These are phyloP conservation scores for Panaeolus papilionaceus DNA, from an alignment of 768 basidiomycete genomes.

Conservation along the genomic window DNA sequence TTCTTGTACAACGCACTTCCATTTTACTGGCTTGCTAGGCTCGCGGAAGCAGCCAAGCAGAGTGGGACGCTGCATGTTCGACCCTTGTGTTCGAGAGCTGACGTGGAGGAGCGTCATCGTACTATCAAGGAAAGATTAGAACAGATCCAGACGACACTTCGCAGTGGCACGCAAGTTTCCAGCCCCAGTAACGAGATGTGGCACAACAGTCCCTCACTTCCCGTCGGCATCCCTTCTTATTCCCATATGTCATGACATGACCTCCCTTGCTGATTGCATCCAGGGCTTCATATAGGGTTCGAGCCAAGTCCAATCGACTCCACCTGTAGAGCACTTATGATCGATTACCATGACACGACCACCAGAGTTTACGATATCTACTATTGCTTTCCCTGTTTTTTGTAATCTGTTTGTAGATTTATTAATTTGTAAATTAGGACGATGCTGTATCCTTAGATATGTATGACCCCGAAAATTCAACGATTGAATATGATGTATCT, in stretches of 20 bases:
- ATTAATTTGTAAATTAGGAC: constrained; percentile 10
- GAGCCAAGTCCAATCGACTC: not conserved
- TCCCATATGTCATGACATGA: constrained; percentile 24
- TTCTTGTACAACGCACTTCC: constrained; percentile 55
- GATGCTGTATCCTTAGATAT: constrained; percentile 7
- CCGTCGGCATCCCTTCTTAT: constrained; percentile 23
- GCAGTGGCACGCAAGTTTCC: constrained; percentile 48
- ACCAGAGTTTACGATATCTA: constrained; percentile 4
- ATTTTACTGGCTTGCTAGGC: constrained; percentile 69
- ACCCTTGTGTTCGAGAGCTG: constrained; percentile 23
- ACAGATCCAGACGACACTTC: constrained; percentile 52
- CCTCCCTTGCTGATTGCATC: constrained; percentile 5
- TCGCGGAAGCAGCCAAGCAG: constrained; percentile 57
- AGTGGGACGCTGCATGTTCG: constrained; percentile 42
- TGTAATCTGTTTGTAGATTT: constrained; percentile 14
- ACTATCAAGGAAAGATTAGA: constrained; percentile 58
- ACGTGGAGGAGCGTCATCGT: constrained; percentile 48
- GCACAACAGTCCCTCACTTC: constrained; percentile 28
- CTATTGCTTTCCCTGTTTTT: not conserved
- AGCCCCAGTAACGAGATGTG: constrained; percentile 10
- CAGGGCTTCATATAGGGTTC: constrained; percentile 4
- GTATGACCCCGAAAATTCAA: constrained; percentile 1
- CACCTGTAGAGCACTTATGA: constrained; percentile 10
- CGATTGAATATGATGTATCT: constrained; percentile 10
- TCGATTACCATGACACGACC: not conserved